Base-by-base conservation (phyloP, 805 yeast species). In the Gaillardinia entomophila region DNA sequence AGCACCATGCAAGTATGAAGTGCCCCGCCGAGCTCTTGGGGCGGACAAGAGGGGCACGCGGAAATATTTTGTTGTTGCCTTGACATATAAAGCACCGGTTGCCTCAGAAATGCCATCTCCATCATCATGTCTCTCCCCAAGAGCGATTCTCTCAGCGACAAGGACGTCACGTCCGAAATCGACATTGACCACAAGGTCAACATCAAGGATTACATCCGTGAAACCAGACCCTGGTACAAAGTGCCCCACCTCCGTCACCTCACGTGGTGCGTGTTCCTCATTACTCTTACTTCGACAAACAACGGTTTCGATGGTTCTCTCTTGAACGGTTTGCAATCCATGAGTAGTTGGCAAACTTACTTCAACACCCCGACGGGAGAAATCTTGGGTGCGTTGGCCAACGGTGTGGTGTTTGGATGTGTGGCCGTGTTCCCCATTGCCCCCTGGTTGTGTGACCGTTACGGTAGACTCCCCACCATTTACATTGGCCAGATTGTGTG, bases 321-420 rank as follows among this genome's bases (percentile, higher is more conserved):
- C 62, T 51, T 73, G 44, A 73, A 73, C 41, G 74, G 75, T 24
- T 57, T 73, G 39, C 78, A 73, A 43, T 52, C 71, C 6, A 57
- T 69, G 43, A 37, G 47, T 1, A 46, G 48, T 18, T 74, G 77
- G 74, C 49, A 50, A 34, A 35, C 45, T 4, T 57, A 55, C 24
- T 60, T 72, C 49, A 46, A 45, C 11, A 29, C 39, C 32, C 55
- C 55, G 3, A 20, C 30, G 11, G 55, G 53, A 16, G 41, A 39
- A 17, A 41, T 25, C 13, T 37, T 49, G 33, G 55, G 55, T 28
- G 53, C 53, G 3, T 44, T 49, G 44, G 29, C 41, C 12, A 41
- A 43, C 30, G 55, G 48, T 26, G 31, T 26, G n/a, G 32, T 37
- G 29, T 66, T 68, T 42, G 77, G 78, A 48, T 48, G 43, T 31